These are phyloP conservation scores for Byssochlamys sp. DNA, from an alignment of 2,329 filamentous ascomycete genomes.

Conservation along the genomic window DNA sequence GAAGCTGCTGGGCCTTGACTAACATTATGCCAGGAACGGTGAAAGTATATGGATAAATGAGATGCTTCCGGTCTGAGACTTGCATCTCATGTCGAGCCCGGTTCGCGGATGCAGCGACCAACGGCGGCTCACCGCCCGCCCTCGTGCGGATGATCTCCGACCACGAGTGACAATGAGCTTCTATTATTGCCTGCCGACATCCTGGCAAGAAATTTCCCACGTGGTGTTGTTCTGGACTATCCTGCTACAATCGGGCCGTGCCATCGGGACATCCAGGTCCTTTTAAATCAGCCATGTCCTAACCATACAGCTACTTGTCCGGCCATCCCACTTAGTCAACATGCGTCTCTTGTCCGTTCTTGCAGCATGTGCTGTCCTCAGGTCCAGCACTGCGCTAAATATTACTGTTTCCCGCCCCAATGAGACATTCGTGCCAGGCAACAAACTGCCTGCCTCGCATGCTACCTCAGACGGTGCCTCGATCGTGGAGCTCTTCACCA, in stretches of 20 bases:
- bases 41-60: slow-evolving; percentile 7
- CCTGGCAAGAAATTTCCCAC: not conserved
- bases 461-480: slow-evolving; percentile 12
- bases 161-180: not conserved
- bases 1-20: not conserved
- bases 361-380: slow-evolving; percentile 4
- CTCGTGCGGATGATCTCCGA: not conserved
- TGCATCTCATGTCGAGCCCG: not conserved
- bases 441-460: slow-evolving; percentile 15
- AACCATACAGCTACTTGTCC: not conserved
- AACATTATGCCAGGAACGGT: slow-evolving; percentile 12
- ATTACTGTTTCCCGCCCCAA: slow-evolving; percentile 10
- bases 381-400: slow-evolving; percentile 6
- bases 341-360: slow-evolving; percentile 9
- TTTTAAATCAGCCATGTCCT: not conserved
- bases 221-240: not conserved
- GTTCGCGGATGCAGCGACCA: not conserved
- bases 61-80: not conserved
- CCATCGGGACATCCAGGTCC: not conserved
- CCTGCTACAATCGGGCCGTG: not conserved
- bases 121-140: slow-evolving; percentile 1
- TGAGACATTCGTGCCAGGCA: slow-evolving; percentile 13
- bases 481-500: slow-evolving; percentile 35
- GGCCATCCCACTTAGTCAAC: not conserved
- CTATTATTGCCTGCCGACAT: not conserved